Evolutionary conservation across 495 filamentous ascomycete species (phyloP).

Genomic region (Talaromyces borbonicus): DNA sequence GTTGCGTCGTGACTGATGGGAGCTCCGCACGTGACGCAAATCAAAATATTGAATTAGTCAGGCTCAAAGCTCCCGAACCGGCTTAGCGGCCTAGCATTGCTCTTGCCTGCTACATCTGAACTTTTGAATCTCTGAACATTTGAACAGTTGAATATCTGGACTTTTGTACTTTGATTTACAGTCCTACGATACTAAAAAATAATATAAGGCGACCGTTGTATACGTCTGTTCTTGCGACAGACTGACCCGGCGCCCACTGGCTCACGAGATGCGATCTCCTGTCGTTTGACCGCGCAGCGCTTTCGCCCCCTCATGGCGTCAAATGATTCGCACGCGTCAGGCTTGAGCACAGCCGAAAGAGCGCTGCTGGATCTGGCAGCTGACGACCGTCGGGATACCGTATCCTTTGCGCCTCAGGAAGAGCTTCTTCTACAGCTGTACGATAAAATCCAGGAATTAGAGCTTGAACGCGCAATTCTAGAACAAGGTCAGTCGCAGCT

Average conservation of each 20-base stretch:
- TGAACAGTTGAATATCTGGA: no score
- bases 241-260: conserved; percentile 2
- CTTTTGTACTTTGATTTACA: no score
- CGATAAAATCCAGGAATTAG: conserved; percentile 57
- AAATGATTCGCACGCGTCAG: conserved; percentile 13
- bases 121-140: no score
- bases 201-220: no score
- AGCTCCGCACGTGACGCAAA: conserved; percentile 11
- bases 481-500: no score
- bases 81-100: background rate
- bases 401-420: conserved; percentile 53
- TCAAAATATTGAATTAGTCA: no score
- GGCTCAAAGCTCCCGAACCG: conserved; percentile 1
- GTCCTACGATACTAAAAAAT: no score
- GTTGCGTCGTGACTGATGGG: conserved; percentile 1
- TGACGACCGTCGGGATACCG: conserved; percentile 34
- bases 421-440: conserved; percentile 54
- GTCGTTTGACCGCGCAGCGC: conserved; percentile 17
- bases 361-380: conserved; percentile 31
- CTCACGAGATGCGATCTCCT: conserved; percentile 27
- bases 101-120: background rate
- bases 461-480: conserved; percentile 58
- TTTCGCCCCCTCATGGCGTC: conserved; percentile 30
- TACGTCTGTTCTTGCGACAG: no score
- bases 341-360: conserved; percentile 27